Base-by-base conservation (phyloP, 371 early-diverging fungal genomes). In the Blakeslea trispora region DNA sequence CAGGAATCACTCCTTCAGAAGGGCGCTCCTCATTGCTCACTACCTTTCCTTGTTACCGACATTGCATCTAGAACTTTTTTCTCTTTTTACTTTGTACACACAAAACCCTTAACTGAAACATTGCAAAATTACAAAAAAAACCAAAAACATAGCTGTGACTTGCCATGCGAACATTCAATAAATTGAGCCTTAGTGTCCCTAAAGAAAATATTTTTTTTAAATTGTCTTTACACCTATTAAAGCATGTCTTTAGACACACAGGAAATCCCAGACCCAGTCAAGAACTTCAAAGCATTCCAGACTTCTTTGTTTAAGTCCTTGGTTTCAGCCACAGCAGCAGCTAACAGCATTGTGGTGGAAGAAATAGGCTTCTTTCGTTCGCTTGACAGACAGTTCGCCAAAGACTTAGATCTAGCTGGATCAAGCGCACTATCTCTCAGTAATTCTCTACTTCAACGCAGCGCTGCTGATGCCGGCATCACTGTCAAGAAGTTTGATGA, bases 311-410 rank as follows among this genome's bases (percentile, higher is more conserved):
- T 84, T 46, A 74, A 71, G 24, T 74, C 87, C 0, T 64, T 90
- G 40, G 73, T 87, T 19, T 74, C 75, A 39, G 87, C 88, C 3
- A 86, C 86, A 19, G 81, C 81, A 59, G 87, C 88, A 3, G 76
- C 85, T 3, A 82, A 83, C 39, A 74, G 77, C 39, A 78, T 94
- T 28, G 81, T 81, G 5, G 65, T 74, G 22, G 75, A 74, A 21
- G 93, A 92, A 45, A 57, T 90, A n/a, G 69, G 77, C 9, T 94
- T 88, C 63, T 84, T 82, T 75, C 76, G 85, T 53, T 82, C 91
- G 2, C 76, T 89, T 11, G 86, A 88, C 70, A 75, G 74, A 28
- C 66, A 66, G 6, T 80, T 90, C 45, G 85, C 86, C 46, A 64
- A 64, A 50, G 68, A 77, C 22, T 66, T 95, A 49, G 79, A 75